These are phyloP conservation scores for Arabis alpina DNA, from an alignment of 345 rosid genomes.

Conservation along the genomic window DNA sequence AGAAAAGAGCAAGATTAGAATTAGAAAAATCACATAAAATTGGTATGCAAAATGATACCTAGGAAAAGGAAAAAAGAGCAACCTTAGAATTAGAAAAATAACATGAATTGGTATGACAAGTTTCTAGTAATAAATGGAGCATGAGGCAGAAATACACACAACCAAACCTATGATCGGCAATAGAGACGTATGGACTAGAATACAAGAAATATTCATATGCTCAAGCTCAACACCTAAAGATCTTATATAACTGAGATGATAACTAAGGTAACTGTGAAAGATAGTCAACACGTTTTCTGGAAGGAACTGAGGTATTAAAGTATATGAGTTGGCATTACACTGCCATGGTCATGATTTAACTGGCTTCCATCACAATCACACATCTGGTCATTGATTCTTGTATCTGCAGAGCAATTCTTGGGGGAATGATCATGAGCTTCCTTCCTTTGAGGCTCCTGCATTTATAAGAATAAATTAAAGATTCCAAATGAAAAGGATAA, in stretches of 20 bases:
- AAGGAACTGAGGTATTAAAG: constrained; percentile 15
- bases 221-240: constrained; percentile 9
- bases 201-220: constrained; percentile 1
- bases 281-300: neutral
- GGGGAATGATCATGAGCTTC: constrained; percentile 40
- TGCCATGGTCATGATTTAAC: constrained; percentile 50
- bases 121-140: constrained; percentile 4
- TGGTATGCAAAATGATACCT: constrained; percentile 52
- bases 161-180: constrained; percentile 18
- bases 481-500: constrained; percentile 10
- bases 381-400: constrained; percentile 38
- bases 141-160: neutral
- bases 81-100: constrained; percentile 9
- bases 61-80: constrained; percentile 33
- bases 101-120: constrained; percentile 5
- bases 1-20: constrained; percentile 25
- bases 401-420: constrained; percentile 35
- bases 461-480: constrained; percentile 49
- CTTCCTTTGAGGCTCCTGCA: constrained; percentile 64
- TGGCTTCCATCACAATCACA: constrained; percentile 45
- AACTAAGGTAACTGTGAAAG: neutral
- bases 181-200: constrained; percentile 7
- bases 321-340: constrained; percentile 54
- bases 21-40: constrained; percentile 15
- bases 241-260: constrained; percentile 5